These are phyloP conservation scores for Chamaecrista fasciculata DNA, from an alignment of 306 rosid genomes.

Conservation along the genomic window DNA sequence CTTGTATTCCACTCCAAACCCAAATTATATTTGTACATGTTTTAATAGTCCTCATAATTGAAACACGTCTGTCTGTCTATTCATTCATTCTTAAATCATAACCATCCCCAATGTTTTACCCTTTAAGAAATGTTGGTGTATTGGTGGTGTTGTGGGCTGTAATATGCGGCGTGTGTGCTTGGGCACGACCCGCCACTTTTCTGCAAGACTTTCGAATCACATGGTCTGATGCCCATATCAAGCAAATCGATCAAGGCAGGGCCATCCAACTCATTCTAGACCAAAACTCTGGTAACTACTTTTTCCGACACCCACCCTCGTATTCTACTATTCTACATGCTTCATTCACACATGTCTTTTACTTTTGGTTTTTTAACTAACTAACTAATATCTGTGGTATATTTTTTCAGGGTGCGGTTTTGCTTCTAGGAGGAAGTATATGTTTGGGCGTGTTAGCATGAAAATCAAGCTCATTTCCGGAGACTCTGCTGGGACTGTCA, in stretches of 20 bases:
- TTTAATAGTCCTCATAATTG: neutral
- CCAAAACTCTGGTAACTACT: slow-evolving; percentile 69
- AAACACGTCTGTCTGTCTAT: neutral
- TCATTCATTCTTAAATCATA: neutral
- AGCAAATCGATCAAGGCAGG: slow-evolving; percentile 72
- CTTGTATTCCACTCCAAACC: slow-evolving; percentile 6
- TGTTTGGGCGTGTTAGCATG: slow-evolving; percentile 95
- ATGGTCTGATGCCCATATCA: slow-evolving; percentile 77
- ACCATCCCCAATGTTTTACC: slow-evolving; percentile 31
- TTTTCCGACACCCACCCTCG: neutral
- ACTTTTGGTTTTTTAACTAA: too few species aligned
- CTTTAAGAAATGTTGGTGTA: slow-evolving; percentile 20
- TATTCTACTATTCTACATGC: neutral
- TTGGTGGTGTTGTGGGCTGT: slow-evolving; percentile 32
- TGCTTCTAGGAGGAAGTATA: slow-evolving; percentile 65
- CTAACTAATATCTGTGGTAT: too few species aligned
- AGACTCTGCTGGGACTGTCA: slow-evolving; percentile 95
- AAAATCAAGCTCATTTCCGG: slow-evolving; percentile 89
- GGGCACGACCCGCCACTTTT: slow-evolving; percentile 76
- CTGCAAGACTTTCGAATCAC: slow-evolving; percentile 63
- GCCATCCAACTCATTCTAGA: slow-evolving; percentile 82
- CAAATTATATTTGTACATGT: slow-evolving; percentile 17
- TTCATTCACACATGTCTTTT: too few species aligned
- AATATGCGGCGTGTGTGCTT: slow-evolving; percentile 30
- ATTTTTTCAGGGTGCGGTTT: slow-evolving; percentile 75